Evolutionary conservation across 1,284 basidiomycete species (phyloP), one percentile per base, ranked within the genome.

Genomic region (Coriolopsis trogii): DNA sequence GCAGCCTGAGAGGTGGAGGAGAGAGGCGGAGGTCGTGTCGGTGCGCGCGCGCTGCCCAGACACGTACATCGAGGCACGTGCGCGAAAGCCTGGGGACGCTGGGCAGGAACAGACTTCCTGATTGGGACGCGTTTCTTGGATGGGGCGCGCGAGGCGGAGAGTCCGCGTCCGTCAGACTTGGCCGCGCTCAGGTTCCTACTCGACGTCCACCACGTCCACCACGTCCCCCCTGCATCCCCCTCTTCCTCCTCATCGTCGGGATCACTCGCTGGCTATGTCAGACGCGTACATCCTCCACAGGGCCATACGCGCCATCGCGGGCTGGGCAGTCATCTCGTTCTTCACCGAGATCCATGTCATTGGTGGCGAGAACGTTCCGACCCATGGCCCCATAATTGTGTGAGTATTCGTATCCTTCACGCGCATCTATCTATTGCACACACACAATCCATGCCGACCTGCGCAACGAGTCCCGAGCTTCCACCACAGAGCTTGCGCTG

Each of bases 311-410:
- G 72, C 73, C 25, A 71, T 94, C 46, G 88, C 93, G 15, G 73
- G 79, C 38, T 83, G 84, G 72, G 89, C 91, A 4, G 80, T 92
- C 25, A 78, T 82, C 67, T 87, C 90, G 9, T 96, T 96, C 79
- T 96, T 94, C 77, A 84, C 84, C 1, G 85, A 93, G 67, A 82
- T 95, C 44, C 85, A 84, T 63, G 84, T 95, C 44, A 81, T 95
- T 61, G 91, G 89, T 45, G 83, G 79, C 46, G 91, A 95, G 69
- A 87, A 95, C 66, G 91, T 97, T 7, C 93, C 94, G 4, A 71
- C 68, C 56, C 78, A 89, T 55, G 93, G 92, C 0, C 93, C 93
- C 21, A 83, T 95, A 61, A 91, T 97, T 64, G 87, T 93, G 91
- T 94, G 71, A 69, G 88, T 82, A 12, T 30, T 31, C n/a, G 4